Base-by-base conservation (phyloP, 2,329 filamentous ascomycete genomes). In the Pleomassaria siparia region DNA sequence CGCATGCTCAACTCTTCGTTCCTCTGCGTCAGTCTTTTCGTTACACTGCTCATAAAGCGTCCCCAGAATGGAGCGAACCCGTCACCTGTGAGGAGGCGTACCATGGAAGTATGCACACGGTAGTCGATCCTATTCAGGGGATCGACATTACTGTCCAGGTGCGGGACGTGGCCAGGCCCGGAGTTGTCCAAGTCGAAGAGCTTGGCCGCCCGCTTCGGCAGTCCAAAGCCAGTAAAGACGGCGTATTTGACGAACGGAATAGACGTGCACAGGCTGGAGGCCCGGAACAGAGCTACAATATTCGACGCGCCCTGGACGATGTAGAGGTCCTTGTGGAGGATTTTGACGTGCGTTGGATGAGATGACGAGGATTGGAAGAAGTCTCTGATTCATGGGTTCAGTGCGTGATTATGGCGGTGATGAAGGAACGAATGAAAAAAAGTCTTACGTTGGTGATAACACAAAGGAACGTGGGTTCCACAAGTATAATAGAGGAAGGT, bases 221-320 rank as follows among this genome's bases (percentile, higher is more conserved):
- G 21, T 8, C 18, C 18, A 21, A 44, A 44, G 7, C 8, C 40
- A 11, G 4, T 7, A 9, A 21, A 10, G 13, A 44, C 11, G 16
- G 29, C 29, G 26, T 24, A 37, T 28, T 44, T 44, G 7, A 43
- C 40, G 22, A 43, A 43, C 12, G 40, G 26, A 24, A 43, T 32
- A 3, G 40, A 43, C 6, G 30, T 35, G 13, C 30, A 35, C 15
- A 18, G 8, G 13, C 30, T 15, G 15, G 30, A 22, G 21, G 26
- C n/a, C 16, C 20, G 15, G 41, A 43, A 43, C 7, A 43, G 13
- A 16, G 15, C 7, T 21, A 15, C 11, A 13, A 43, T 43, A 21
- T 43, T 43, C 8, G 13, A 11, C 4, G 41, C 4, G 4, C 26
- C 29, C 22, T 43, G 41, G n/a, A 43, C 15, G 24, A 43, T 35